Conservation (phyloP, 306 rosid genomes). For the Vigna unguiculata region DNA sequence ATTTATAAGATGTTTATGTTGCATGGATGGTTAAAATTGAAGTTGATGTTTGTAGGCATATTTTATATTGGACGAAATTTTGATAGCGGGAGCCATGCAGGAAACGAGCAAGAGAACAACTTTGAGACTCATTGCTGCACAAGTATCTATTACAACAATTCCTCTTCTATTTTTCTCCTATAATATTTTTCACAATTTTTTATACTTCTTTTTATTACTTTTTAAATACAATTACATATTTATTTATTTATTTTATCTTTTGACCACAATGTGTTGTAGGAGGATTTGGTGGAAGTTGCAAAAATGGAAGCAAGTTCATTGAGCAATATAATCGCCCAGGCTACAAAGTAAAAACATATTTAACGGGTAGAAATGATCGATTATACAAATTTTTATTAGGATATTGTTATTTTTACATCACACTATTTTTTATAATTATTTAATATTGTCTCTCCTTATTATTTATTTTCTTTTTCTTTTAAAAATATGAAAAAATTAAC, state of each 20-base stretch:
- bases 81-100: conserved; percentile 85
- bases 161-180: not conserved
- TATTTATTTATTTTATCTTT: no score
- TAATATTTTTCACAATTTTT: not conserved
- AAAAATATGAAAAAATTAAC: no score
- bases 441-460: no score
- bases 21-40: not conserved
- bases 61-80: conserved; percentile 80
- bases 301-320: conserved; percentile 82
- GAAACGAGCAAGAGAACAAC: conserved; percentile 90
- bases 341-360: conserved; percentile 52
- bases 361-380: not conserved
- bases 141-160: conserved; percentile 47
- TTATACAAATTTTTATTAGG: no score
- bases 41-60: conserved; percentile 65
- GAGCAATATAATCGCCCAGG: conserved; percentile 78
- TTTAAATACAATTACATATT: no score
- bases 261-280: conserved; percentile 53
- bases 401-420: no score
- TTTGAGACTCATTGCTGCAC: conserved; percentile 79
- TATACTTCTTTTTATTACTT: no score
- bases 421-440: no score
- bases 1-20: not conserved
- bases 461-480: no score
- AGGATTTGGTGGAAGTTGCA: conserved; percentile 85